Percentiles rank a stretch among this genome's conserved stretches.
phyloP scores from a whole-genome alignment of 257 asterid species.

The Henckelia pumila region DNA sequence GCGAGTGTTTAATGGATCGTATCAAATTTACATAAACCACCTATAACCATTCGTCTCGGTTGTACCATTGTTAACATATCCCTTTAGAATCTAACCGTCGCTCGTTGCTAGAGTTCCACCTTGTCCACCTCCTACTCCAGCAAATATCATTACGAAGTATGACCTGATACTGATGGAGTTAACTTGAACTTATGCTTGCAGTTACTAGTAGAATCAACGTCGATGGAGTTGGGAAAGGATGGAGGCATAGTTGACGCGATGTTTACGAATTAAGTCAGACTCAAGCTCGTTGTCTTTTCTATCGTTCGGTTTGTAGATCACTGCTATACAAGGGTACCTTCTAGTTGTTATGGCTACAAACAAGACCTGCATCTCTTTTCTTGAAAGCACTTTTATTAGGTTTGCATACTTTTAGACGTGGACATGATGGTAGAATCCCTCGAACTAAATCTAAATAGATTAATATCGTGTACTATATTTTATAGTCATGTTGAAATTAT shows the following conservation, averaged over 20 bases:
- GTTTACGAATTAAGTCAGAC: conserved; percentile 27
- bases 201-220: conserved; percentile 60
- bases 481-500: neutral
- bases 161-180: neutral
- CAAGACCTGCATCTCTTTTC: neutral
- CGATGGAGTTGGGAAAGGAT: conserved; percentile 47
- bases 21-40: neutral
- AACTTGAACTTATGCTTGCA: conserved; percentile 34
- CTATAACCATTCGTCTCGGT: neutral
- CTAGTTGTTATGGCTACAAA: conserved; percentile 6
- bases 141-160: neutral
- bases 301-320: neutral
- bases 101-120: neutral
- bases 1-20: too few relatives aligned
- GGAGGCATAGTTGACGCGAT: conserved; percentile 38
- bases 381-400: neutral
- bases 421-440: neutral
- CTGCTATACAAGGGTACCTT: neutral
- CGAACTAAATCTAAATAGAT: neutral
- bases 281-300: neutral
- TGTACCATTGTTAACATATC: neutral
- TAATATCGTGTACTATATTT: too few relatives aligned
- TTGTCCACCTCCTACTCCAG: neutral
- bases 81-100: neutral
- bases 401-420: neutral